These are phyloP conservation scores for Coemansia sp. DNA, from an alignment of 192 early-diverging fungal genomes.

Conservation along the genomic window DNA sequence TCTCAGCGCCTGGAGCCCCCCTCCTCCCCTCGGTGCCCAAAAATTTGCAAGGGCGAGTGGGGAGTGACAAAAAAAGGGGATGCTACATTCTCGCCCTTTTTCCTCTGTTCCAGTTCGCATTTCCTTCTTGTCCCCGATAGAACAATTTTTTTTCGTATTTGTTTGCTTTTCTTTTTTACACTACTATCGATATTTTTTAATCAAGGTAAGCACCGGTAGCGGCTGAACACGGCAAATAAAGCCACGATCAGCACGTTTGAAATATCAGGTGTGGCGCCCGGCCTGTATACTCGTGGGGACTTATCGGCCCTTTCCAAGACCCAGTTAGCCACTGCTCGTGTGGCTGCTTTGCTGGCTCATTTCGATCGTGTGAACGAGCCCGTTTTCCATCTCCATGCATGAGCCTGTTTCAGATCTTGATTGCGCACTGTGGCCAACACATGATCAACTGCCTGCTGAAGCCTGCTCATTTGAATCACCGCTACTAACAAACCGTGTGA, in stretches of 20 bases:
- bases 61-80: not conserved
- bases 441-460: not conserved
- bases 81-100: constrained; percentile 1
- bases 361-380: not conserved
- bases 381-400: not conserved
- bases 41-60: not conserved
- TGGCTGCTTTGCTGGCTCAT: not conserved
- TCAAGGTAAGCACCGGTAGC: not conserved
- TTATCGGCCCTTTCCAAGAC: not conserved
- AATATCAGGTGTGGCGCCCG: not conserved
- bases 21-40: not conserved
- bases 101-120: not conserved
- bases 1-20: not conserved
- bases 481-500: not conserved
- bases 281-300: not conserved
- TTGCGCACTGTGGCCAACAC: not conserved
- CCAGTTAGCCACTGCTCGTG: not conserved
- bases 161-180: not conserved
- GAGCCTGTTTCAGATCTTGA: not conserved
- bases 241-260: not conserved
- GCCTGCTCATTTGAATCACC: not conserved
- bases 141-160: not conserved
- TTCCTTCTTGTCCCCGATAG: not conserved
- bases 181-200: constrained; percentile 5
- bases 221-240: not conserved